Conservation (phyloP, 805 yeast species). For the Candida tammaniensis region DNA sequence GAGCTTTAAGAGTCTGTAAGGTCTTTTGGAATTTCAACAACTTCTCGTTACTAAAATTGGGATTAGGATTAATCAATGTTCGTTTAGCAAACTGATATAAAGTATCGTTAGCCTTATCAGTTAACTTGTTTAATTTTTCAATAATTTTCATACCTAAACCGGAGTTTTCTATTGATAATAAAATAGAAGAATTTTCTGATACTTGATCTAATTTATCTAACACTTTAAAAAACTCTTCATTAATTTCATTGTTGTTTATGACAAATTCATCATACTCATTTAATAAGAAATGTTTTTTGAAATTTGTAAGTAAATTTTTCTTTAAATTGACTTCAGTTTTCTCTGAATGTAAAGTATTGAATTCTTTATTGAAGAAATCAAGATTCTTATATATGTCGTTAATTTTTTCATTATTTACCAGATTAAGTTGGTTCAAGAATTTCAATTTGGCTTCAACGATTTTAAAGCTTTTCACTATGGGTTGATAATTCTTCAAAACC, state of each 20-base stretch:
- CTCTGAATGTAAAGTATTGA: conserved; percentile 26
- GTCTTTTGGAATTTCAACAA: conserved; percentile 29
- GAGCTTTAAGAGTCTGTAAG: conserved; percentile 22
- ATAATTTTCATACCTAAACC: conserved; percentile 64
- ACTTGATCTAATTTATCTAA: conserved; percentile 62
- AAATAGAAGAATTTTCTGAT: conserved; percentile 62
- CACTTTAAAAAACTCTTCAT: conserved; percentile 56
- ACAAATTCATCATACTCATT: conserved; percentile 68
- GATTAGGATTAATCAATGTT: conserved; percentile 29
- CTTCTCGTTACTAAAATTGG: conserved; percentile 23
- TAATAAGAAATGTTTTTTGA: conserved; percentile 63
- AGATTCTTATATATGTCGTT: conserved; percentile 21
- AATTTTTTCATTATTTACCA: conserved; percentile 42
- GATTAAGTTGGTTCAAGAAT: conserved; percentile 18
- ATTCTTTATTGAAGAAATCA: conserved; percentile 19
- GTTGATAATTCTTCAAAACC: conserved; percentile 32
- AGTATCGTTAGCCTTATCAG: conserved; percentile 39
- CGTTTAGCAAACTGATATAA: conserved; percentile 29
- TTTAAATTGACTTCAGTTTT: conserved; percentile 42
- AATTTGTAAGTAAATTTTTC: conserved; percentile 48
- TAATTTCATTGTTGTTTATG: conserved; percentile 45
- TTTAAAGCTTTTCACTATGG: conserved; percentile 26
- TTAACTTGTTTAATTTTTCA: conserved; percentile 49
- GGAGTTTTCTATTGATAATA: conserved; percentile 67
- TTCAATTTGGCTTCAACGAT: conserved; percentile 17